Evolutionary conservation across 2,329 filamentous ascomycete genomes (phyloP), one percentile per base, ranked within the genome.

Genomic region (Westerdykella ornata): DNA sequence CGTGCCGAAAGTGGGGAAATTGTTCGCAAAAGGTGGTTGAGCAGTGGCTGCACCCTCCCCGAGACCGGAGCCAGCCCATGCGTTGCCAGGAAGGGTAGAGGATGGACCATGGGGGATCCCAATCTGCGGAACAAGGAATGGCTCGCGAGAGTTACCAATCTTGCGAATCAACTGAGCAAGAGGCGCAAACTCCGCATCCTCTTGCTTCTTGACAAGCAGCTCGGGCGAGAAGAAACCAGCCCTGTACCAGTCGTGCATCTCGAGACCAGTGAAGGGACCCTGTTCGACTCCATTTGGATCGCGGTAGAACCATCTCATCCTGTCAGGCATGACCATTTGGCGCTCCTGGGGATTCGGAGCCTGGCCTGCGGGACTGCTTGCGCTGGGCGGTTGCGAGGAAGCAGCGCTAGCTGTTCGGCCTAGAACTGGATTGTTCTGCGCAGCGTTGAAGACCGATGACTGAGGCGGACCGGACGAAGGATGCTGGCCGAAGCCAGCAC

Each of bases 181-280:
- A 11, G 90, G 92, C 65, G 98, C 92, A 56, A 96, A 98, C 37
- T 98, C 90, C 0, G 76, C 73, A 58, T 98, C 92, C 62, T 98
- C 92, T 4, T 90, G 74, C 63, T 95, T 95, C 71, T 94, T 96
- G 22, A 98, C 92, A 33, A 94, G 80, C 15, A 98, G 74, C 55
- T 98, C 90, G 0, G 90, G 83, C 0, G 88, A 94, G 68, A 98
- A 98, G 70, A 97, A 98, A 35, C 90, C 89, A 29, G 89, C 90
- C 65, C 97, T 97, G 70, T 97, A 98, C 92, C 92, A 98, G 57
- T 98, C 94, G 54, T 98, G 94, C 92, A 98, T 98, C 67, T 98
- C 92, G 37, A 98, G 72, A 1, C 92, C 92, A 30, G 88, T 96
- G 69, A 92, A 98, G 0, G 92, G 92, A 0, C 92, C 92, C 62